These are phyloP conservation scores for Mycotypha africana DNA, from an alignment of 371 early-diverging fungal species.

Conservation along the genomic window DNA sequence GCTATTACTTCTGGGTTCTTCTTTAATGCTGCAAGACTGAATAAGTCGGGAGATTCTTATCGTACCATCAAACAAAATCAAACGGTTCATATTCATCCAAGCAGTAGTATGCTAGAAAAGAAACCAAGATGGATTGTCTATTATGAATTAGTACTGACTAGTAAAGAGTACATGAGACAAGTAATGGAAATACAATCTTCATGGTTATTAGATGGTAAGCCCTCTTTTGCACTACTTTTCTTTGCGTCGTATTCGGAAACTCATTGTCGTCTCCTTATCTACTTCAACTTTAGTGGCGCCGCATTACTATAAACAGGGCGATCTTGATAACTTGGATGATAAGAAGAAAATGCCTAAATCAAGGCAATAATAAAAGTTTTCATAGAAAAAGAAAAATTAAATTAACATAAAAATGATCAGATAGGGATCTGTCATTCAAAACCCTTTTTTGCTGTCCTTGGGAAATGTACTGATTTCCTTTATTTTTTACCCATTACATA, in stretches of 20 bases:
- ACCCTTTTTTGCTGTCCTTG: too few species aligned
- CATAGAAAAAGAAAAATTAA: too few species aligned
- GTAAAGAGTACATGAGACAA: constrained; percentile 93
- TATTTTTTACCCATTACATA: too few species aligned
- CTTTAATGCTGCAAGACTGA: constrained; percentile 83
- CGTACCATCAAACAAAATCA: constrained; percentile 88
- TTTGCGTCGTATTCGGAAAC: too few species aligned
- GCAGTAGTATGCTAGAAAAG: constrained; percentile 68
- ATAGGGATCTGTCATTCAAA: too few species aligned
- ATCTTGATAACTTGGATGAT: constrained; percentile 56
- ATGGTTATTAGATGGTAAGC: constrained; percentile 87
- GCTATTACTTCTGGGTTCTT: constrained; percentile 94
- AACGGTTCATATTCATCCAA: constrained; percentile 92
- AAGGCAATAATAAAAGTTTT: not conserved
- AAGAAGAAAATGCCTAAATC: constrained; percentile 59
- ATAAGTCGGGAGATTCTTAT: constrained; percentile 84
- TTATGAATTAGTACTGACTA: constrained; percentile 90
- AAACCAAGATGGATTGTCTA: constrained; percentile 86
- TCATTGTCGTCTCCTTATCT: too few species aligned
- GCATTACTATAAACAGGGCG: constrained; percentile 84
- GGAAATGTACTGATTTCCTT: too few species aligned
- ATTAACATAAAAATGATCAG: too few species aligned
- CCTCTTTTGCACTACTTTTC: too few species aligned
- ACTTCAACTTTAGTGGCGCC: too few species aligned
- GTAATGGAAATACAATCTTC: constrained; percentile 89